Evolutionary conservation across 352 stramenopile genomes (phyloP), one percentile per base, ranked within the genome.

Genomic region (Phytopythium cucurbitacearum): DNA sequence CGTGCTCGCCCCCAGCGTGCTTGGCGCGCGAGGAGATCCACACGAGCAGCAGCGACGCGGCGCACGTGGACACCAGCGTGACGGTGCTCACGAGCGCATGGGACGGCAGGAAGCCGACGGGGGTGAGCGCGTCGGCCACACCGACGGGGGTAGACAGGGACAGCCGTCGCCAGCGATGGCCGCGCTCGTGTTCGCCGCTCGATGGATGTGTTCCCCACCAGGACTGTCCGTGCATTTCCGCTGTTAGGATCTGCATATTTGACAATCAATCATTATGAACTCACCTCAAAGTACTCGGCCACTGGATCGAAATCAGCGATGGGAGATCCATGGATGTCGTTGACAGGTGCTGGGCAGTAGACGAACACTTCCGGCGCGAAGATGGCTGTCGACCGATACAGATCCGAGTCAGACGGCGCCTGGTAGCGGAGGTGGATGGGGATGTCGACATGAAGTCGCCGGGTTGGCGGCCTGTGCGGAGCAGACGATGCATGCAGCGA

Each of bases 401-500:
- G 33, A 13, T 71, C 54, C 3, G 15, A 67, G 39, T 65, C 49
- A 8, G 76, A 81, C 9, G 76, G 73, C 4, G 71, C 65, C 71
- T 87, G 73, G 41, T 87, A 87, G 12, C 76, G 69, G 38, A 87
- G 77, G 38, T 87, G 76, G 57, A 87, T 80, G 2, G 76, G 76
- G 36, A 80, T 79, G 15, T 81, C 67, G 2, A 72, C 40, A 7
- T 68, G 60, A 32, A 64, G 16, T 52, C 56, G 13, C 37, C 56
- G 54, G 3, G 33, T 56, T 44, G 36, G 3, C 28, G 54, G 45
- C 41, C 58, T 76, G 36, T 15, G 36, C 16, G 16, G 21, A 10
- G 15, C 7, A n/a, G n/a, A 7, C n/a, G 37, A 56, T 44, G 36
- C 33, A 43, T 15, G 1, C 40, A 8, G 15, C n/a, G 13, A 35